Base-by-base conservation (phyloP, 1,284 basidiomycete species). In the Sutorius eximius region DNA sequence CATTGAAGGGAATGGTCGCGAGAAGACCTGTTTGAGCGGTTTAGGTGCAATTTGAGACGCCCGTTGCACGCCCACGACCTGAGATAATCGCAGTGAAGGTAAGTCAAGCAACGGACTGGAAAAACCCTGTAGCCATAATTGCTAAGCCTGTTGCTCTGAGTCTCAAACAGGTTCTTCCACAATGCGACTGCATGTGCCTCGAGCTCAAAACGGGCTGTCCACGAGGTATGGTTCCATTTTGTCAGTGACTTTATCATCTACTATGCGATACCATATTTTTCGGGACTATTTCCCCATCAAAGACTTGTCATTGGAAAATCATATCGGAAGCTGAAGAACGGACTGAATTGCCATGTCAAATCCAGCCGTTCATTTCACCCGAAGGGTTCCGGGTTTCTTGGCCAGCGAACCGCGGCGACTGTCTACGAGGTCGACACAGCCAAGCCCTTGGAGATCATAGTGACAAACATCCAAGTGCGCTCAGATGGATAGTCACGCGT, bases 1-100 rank as follows among this genome's bases (percentile, higher is more conserved):
- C 67, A 71, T 68, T 11, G 30, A 13, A 40, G 29, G 5, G 8
- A 16, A 15, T 13, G 27, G 33, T 47, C 41, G 41, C 24, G 12
- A 32, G 29, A 42, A 32, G 16, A 34, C 43, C 24, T 13, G 32
- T 37, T 34, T 32, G 20, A 15, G 44, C 7, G 32, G 24, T n/a
- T 32, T 20, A 13, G n/a, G 32, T 18, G 43, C 29, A 45, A 32
- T 20, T 11, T 18, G 10, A 45, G 40, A 32, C 33, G 8, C 43
- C 27, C 3, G n/a, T 9, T 55, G 40, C 53, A 56, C 53, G 27
- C 3, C 36, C 27, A 36, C 34, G 24, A 29, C n/a, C 8, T 15
- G 27, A 2, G 11, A 53, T 49, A 36, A 27, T 18, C 48, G 52
- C 8, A 16, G 37, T 27, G 12, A 36, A 30, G 10, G 27, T 16